Conservation (phyloP, 164 flowering plant species). For the Dillenia turbinata region DNA sequence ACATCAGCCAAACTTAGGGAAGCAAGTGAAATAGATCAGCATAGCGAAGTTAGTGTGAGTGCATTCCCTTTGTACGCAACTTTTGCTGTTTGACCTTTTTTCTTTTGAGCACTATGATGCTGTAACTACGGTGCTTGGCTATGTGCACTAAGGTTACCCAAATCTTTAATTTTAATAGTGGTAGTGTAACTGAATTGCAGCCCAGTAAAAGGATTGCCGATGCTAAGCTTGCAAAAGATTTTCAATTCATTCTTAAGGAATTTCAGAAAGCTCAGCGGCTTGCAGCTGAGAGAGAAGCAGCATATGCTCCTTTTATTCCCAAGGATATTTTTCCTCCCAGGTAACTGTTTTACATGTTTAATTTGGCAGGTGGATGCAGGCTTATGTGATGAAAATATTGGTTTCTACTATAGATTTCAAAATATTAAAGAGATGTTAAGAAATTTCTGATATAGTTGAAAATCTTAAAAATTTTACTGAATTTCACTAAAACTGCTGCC, state of each 20-base stretch:
- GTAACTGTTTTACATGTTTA: slow-evolving; percentile 18
- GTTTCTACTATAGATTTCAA: too few species aligned
- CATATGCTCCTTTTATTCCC: slow-evolving; percentile 57
- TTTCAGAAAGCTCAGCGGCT: slow-evolving; percentile 81
- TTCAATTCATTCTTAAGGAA: slow-evolving; percentile 62
- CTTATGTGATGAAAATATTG: too few species aligned
- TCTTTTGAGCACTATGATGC: neutral
- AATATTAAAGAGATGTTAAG: too few species aligned
- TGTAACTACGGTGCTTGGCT: neutral
- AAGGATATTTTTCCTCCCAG: slow-evolving; percentile 47
- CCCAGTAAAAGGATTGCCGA: slow-evolving; percentile 69
- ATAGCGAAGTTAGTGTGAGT: slow-evolving; percentile 54
- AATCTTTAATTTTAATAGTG: neutral
- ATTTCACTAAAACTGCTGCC: too few species aligned
- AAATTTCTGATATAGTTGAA: too few species aligned
- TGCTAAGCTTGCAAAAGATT: slow-evolving; percentile 85
- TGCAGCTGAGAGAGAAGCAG: slow-evolving; percentile 71
- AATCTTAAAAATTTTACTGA: too few species aligned
- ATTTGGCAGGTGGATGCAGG: too few species aligned
- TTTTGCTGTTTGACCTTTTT: neutral
- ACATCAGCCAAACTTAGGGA: slow-evolving; percentile 60
- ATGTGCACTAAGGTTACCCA: neutral
- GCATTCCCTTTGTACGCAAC: neutral
- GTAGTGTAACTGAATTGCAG: slow-evolving; percentile 24
- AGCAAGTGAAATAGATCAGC: slow-evolving; percentile 65